Conservation (phyloP, 768 basidiomycete genomes). For the Boletus rubroflammeus region DNA sequence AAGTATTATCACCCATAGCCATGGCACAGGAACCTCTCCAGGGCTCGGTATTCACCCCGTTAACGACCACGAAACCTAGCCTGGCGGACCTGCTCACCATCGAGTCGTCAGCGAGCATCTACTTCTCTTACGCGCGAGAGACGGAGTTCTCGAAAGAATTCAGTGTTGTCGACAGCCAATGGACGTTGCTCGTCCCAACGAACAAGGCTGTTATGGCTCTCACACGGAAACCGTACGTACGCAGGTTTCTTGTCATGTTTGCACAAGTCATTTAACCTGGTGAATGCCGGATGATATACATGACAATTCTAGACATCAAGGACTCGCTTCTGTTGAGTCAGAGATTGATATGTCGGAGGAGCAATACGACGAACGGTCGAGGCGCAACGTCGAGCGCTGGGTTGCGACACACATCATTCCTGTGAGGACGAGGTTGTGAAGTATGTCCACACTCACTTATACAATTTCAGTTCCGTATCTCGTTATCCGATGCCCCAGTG, state of each 20-base stretch:
- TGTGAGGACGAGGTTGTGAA: slow-evolving; percentile 38
- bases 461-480: slow-evolving; percentile 39
- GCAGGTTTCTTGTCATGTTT: slow-evolving; percentile 23
- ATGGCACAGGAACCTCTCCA: slow-evolving; percentile 10
- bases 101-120: slow-evolving; percentile 71
- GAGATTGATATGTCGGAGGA: slow-evolving; percentile 59
- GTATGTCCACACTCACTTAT: background rate
- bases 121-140: slow-evolving; percentile 80
- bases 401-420: slow-evolving; percentile 81
- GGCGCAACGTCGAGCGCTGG: slow-evolving; percentile 74
- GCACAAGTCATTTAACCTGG: background rate
- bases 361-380: slow-evolving; percentile 57
- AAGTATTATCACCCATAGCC: slow-evolving; percentile 17
- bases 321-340: slow-evolving; percentile 38
- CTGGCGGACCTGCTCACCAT: slow-evolving; percentile 78
- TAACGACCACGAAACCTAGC: slow-evolving; percentile 47
- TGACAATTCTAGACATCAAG: slow-evolving; percentile 52
- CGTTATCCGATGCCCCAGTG: slow-evolving; percentile 35
- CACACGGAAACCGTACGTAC: slow-evolving; percentile 82
- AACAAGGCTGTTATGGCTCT: slow-evolving; percentile 87
- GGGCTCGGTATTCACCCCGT: slow-evolving; percentile 30
- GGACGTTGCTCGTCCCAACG: slow-evolving; percentile 76
- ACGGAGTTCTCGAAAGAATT: slow-evolving; percentile 56
- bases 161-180: slow-evolving; percentile 20
- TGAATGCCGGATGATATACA: background rate